Conservation (phyloP, 345 rosid genomes). For the Dovyalis caffra region DNA sequence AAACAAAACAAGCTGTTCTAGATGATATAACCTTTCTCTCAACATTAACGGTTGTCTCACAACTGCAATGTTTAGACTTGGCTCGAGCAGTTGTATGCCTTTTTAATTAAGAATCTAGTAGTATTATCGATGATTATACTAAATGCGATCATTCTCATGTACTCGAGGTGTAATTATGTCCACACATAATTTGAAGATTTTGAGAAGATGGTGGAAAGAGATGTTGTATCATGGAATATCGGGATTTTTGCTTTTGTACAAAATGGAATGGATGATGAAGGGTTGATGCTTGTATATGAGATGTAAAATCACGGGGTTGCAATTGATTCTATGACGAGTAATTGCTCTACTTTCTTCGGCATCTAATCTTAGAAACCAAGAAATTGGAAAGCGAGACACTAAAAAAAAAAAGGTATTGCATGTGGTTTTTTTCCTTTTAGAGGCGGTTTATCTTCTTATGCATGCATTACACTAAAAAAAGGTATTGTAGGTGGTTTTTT, state of each 20-base stretch:
- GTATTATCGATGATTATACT: conserved; percentile 44
- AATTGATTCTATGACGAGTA: conserved; percentile 67
- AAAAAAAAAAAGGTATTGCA: too few relatives aligned
- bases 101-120: conserved; percentile 49
- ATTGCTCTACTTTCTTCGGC: conserved; percentile 80
- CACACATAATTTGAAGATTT: conserved; percentile 61
- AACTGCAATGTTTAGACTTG: conserved; percentile 53
- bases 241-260: conserved; percentile 79
- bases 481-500: too few relatives aligned
- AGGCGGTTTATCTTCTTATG: conserved; percentile 73
- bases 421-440: too few relatives aligned
- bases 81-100: conserved; percentile 70
- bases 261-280: conserved; percentile 82
- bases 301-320: conserved; percentile 76
- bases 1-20: conserved; percentile 40
- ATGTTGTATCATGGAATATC: conserved; percentile 85
- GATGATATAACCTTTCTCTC: conserved; percentile 70
- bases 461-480: too few relatives aligned
- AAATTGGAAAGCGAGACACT: conserved; percentile 75
- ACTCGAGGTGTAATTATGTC: conserved; percentile 72
- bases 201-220: conserved; percentile 63
- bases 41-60: conserved; percentile 66
- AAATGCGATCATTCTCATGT: conserved; percentile 72
- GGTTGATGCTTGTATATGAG: conserved; percentile 71
- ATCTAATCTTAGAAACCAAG: conserved; percentile 70